phyloP scores from a whole-genome alignment of 2,329 filamentous ascomycete species.

The Capronia coronata region DNA sequence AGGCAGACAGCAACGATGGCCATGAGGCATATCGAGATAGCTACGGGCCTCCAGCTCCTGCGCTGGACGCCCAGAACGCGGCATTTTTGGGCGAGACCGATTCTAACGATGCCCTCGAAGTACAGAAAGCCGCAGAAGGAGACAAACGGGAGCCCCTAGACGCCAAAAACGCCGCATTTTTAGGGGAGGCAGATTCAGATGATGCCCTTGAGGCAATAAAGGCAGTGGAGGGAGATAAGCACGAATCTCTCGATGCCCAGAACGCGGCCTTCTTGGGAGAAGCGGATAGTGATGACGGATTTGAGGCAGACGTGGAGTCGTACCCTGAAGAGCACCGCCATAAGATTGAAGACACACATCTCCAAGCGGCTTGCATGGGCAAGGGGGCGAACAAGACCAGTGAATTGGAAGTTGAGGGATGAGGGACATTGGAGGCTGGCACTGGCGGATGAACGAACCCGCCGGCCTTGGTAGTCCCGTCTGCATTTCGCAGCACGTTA shows the following conservation, averaged over 20 bases:
- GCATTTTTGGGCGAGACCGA: conserved; percentile 21
- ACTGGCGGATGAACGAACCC: too few species aligned
- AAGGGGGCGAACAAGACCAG: conserved; percentile 18
- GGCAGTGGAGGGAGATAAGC: conserved; percentile 16
- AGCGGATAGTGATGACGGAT: conserved; percentile 23
- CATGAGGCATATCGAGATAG: conserved; percentile 15
- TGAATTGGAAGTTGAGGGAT: background rate
- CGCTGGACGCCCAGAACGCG: conserved; percentile 19
- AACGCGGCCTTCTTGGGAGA: conserved; percentile 20
- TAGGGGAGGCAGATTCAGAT: conserved; percentile 21
- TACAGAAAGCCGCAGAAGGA: conserved; percentile 4
- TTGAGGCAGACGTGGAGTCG: conserved; percentile 22
- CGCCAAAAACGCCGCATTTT: conserved; percentile 7
- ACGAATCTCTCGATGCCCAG: conserved; percentile 14
- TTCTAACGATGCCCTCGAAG: conserved; percentile 11
- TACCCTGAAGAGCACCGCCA: conserved; percentile 22
- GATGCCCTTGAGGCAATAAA: conserved; percentile 19
- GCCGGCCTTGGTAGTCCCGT: background rate
- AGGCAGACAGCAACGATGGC: conserved; percentile 25
- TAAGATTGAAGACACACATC: conserved; percentile 23
- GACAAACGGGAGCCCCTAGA: conserved; percentile 6
- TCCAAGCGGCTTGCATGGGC: conserved; percentile 20
- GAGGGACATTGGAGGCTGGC: too few species aligned
- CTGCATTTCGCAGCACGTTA: background rate
- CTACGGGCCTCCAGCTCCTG: conserved; percentile 11